Conservation (phyloP, 768 basidiomycete genomes). For the Tricholoma saponaceum region DNA sequence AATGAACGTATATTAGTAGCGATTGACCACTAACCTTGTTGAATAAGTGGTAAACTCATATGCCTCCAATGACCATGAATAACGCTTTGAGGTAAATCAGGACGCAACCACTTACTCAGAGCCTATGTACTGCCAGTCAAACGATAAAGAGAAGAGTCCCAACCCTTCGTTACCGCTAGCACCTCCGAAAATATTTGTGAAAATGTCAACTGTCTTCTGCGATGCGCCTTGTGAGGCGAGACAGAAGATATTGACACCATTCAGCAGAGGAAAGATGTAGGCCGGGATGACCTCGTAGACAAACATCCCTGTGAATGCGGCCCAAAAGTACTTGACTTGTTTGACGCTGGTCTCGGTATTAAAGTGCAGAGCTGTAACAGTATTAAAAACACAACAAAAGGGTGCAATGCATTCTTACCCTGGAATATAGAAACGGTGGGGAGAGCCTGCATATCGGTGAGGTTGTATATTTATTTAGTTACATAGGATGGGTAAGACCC, state of each 20-base stretch:
- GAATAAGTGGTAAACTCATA: constrained; percentile 50
- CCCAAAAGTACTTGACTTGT: constrained; percentile 51
- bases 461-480: neutral
- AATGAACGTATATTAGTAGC: neutral
- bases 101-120: constrained; percentile 27
- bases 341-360: constrained; percentile 39
- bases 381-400: neutral
- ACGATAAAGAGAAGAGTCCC: constrained; percentile 54
- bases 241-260: constrained; percentile 58
- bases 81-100: neutral
- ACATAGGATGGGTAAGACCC: constrained; percentile 14
- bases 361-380: constrained; percentile 42
- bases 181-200: constrained; percentile 68
- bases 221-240: constrained; percentile 49
- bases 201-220: constrained; percentile 37
- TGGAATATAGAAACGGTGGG: constrained; percentile 60
- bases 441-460: constrained; percentile 33
- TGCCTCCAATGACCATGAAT: constrained; percentile 22
- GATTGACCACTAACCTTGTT: constrained; percentile 40
- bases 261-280: constrained; percentile 61
- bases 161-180: constrained; percentile 64
- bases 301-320: constrained; percentile 48
- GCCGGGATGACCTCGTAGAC: constrained; percentile 49
- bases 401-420: constrained; percentile 25
- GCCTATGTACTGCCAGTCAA: constrained; percentile 68